Percentiles rank a stretch among this genome's conserved stretches.
phyloP scores from a whole-genome alignment of 169 alveolate genomes.

The Plasmodium reichenowi region DNA sequence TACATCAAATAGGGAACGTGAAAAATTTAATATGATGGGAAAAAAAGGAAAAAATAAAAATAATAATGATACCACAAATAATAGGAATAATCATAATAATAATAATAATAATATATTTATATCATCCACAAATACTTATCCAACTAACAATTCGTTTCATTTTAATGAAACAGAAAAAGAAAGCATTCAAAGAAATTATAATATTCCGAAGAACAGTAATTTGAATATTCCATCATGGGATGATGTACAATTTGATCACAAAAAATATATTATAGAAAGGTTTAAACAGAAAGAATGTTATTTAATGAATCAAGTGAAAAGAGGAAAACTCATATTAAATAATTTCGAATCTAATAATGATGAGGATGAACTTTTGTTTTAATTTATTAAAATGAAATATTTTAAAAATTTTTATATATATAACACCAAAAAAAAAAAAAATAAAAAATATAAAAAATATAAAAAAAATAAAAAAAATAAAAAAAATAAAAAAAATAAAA shows the following conservation, averaged over 20 bases:
- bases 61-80: no score
- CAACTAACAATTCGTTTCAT: no score
- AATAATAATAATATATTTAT: no score
- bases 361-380: conserved; percentile 63
- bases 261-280: conserved; percentile 56
- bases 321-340: conserved; percentile 63
- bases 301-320: conserved; percentile 53
- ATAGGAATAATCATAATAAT: no score
- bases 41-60: not conserved
- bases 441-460: no score
- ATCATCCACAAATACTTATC: no score
- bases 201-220: not conserved
- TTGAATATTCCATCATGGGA: conserved; percentile 69
- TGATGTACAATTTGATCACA: conserved; percentile 48
- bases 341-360: conserved; percentile 51
- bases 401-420: not conserved
- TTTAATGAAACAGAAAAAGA: not conserved
- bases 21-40: not conserved
- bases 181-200: not conserved
- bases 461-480: not conserved
- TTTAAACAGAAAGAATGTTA: conserved; percentile 56
- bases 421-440: not conserved
- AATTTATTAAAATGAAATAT: not conserved
- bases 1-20: not conserved
- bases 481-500: not conserved